phyloP scores from a whole-genome alignment of 345 rosid genomes.

The Pseudoturritis turrita region DNA sequence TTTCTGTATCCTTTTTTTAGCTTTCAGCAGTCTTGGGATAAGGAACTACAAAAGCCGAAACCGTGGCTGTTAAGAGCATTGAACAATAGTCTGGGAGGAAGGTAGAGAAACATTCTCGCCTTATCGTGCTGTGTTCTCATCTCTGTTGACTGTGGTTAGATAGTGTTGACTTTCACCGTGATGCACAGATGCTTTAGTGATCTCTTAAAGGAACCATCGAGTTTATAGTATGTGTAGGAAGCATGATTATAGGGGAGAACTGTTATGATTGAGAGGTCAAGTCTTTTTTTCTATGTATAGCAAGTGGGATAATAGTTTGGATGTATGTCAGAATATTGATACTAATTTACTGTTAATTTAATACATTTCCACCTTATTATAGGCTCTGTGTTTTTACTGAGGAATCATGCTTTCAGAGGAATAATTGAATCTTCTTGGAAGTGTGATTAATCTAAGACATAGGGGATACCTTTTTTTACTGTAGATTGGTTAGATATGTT shows the following conservation, averaged over 20 bases:
- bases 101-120: constrained; percentile 39
- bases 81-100: constrained; percentile 80
- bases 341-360: background rate
- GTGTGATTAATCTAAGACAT: background rate
- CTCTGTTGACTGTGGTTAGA: background rate
- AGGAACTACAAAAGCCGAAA: constrained; percentile 63
- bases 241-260: background rate
- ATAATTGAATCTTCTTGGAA: background rate
- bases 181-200: constrained; percentile 2
- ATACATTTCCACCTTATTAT: background rate
- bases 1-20: constrained; percentile 41
- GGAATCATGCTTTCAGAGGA: background rate
- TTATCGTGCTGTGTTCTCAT: background rate
- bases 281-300: background rate
- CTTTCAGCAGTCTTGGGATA: constrained; percentile 87
- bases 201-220: background rate
- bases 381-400: background rate
- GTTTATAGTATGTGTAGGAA: background rate
- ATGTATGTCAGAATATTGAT: background rate
- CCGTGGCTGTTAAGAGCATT: constrained; percentile 94
- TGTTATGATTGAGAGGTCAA: background rate
- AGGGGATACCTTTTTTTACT: background rate
- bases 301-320: background rate
- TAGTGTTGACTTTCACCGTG: background rate
- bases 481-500: background rate